Evolutionary conservation across 2,329 filamentous ascomycete genomes (phyloP).

Genomic region (Sclerotinia spermophila): DNA sequence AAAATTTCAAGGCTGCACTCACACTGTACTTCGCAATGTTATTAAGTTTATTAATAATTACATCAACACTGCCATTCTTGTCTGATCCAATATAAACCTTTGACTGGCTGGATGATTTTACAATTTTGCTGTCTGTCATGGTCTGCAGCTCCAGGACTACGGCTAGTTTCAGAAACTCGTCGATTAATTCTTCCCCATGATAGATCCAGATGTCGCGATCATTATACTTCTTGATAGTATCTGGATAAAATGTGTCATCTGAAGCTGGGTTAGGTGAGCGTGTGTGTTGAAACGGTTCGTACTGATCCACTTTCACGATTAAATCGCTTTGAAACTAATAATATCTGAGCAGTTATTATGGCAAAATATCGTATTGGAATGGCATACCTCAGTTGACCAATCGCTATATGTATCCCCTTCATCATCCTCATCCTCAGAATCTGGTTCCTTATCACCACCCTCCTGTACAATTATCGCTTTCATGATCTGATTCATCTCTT

Average conservation of each 20-base stretch:
- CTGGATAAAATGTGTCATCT: constrained; percentile 16
- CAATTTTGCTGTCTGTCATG: constrained; percentile 28
- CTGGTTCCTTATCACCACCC: background rate
- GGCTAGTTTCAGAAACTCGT: background rate
- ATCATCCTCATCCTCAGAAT: constrained; percentile 1
- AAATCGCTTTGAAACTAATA: constrained; percentile 11
- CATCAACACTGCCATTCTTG: constrained; percentile 18
- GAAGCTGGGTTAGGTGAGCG: constrained; percentile 20
- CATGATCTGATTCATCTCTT: constrained; percentile 11
- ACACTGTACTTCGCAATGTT: constrained; percentile 31
- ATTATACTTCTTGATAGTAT: background rate
- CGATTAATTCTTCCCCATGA: background rate
- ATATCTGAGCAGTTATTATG: background rate
- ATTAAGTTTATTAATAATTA: constrained; percentile 29
- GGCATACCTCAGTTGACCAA: constrained; percentile 3
- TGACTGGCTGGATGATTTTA: constrained; percentile 21
- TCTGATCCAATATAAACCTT: constrained; percentile 27
- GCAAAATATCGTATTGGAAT: too few relatives aligned
- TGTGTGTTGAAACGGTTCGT: background rate
- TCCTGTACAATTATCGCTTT: constrained; percentile 6
- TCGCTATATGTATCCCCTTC: background rate
- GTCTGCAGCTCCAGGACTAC: constrained; percentile 17
- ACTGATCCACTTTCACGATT: constrained; percentile 9
- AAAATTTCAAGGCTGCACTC: constrained; percentile 7
- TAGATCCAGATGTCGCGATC: constrained; percentile 1